Evolutionary conservation across 768 basidiomycete genomes (phyloP).

Genomic region (Pleurotus ostreatus): DNA sequence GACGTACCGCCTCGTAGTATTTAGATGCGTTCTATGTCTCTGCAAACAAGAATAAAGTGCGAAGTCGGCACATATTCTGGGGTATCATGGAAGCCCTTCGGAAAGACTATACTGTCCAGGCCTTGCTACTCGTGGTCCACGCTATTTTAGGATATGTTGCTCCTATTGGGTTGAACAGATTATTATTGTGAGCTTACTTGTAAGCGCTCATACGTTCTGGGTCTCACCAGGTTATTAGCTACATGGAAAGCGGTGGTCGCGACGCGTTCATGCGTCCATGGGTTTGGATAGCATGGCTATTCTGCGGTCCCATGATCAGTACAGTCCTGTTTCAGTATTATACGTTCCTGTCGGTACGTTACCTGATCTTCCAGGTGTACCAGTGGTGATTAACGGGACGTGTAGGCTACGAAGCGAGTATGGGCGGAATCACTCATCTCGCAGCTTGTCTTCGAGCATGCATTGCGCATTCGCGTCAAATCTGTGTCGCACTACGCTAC

Average conservation of each 20-base stretch:
- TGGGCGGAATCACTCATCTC: constrained; percentile 43
- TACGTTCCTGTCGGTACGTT: constrained; percentile 38
- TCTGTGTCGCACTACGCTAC: constrained; percentile 27
- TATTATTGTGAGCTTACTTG: constrained; percentile 28
- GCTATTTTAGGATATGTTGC: constrained; percentile 25
- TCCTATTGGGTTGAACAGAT: constrained; percentile 37
- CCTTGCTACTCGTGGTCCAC: constrained; percentile 22
- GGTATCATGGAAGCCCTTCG: constrained; percentile 30
- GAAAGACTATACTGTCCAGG: constrained; percentile 31
- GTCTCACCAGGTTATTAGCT: constrained; percentile 25
- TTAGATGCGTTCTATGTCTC: constrained; percentile 14
- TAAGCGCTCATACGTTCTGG: neutral
- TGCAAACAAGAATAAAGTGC: constrained; percentile 18
- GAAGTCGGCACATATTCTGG: constrained; percentile 14
- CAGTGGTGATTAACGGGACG: neutral
- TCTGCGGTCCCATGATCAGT: constrained; percentile 40
- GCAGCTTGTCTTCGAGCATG: constrained; percentile 39
- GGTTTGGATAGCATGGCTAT: constrained; percentile 59
- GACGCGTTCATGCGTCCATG: constrained; percentile 54
- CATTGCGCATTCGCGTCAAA: constrained; percentile 59
- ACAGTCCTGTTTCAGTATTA: constrained; percentile 52
- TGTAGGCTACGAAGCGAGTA: constrained; percentile 36
- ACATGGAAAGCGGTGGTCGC: constrained; percentile 52
- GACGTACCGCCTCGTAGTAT: constrained; percentile 8
- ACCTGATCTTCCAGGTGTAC: constrained; percentile 19